Conservation (phyloP, 768 basidiomycete genomes). For the Amanita pseudoporphyria region DNA sequence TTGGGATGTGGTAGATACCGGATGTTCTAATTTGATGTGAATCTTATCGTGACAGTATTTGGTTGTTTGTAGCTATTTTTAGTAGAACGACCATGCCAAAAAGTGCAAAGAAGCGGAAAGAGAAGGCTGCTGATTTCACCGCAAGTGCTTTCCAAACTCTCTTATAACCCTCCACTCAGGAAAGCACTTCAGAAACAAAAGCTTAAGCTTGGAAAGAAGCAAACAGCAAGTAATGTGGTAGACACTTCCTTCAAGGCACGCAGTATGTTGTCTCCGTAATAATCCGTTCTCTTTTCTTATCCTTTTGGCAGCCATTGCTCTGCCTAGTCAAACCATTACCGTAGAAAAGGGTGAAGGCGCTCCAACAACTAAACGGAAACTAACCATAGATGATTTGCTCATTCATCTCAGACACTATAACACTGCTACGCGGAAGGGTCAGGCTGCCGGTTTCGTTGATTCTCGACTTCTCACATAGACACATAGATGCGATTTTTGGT, state of each 20-base stretch:
- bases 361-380: constrained; percentile 70
- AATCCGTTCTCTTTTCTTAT: constrained; percentile 7
- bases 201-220: constrained; percentile 94
- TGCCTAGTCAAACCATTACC: constrained; percentile 77
- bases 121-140: constrained; percentile 81
- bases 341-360: constrained; percentile 40
- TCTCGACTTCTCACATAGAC: not conserved
- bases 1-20: not conserved
- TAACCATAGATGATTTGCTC: constrained; percentile 69
- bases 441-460: not conserved
- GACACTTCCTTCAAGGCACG: constrained; percentile 95
- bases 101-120: constrained; percentile 84
- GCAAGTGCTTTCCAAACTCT: constrained; percentile 26
- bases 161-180: constrained; percentile 4
- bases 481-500: constrained; percentile 62
- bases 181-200: constrained; percentile 72
- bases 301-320: constrained; percentile 63
- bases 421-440: constrained; percentile 65
- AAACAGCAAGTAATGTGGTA: constrained; percentile 70
- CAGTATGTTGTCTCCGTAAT: constrained; percentile 43
- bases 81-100: not conserved
- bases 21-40: no score
- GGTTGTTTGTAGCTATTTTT: no score
- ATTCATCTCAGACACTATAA: constrained; percentile 80
- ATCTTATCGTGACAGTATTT: no score